Evolutionary conservation across 495 filamentous ascomycete genomes (phyloP), one percentile per base, ranked within the genome.

Genomic region (Xylaria curta): DNA sequence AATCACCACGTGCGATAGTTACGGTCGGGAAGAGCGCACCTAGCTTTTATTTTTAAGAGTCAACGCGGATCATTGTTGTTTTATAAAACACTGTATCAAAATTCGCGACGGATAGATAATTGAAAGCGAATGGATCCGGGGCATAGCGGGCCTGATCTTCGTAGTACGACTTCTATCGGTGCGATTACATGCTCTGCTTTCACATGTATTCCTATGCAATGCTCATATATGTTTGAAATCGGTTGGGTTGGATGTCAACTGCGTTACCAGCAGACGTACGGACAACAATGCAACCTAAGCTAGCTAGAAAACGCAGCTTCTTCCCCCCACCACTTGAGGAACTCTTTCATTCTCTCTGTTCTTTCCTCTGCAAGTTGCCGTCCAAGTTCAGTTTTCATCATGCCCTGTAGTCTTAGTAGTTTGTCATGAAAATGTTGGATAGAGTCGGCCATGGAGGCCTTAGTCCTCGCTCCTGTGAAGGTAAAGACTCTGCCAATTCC

Each of bases 381-480:
- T 31, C 94, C 94, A 0, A 89, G 87, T 21, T 80, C 81, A 7
- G 94, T 97, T 88, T 95, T 96, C 91, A 96, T 96, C 89, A 94
- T 90, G 24, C 81, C 85, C 79, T 91, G 89, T 42, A 97, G 73
- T 78, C 81, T 87, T 73, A 90, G 82, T 76, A 97, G 78, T 83
- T 97, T 97, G 65, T 96, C 94, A 42, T 86, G 88, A 75, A 97
- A 92, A 83, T 97, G 94, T 56, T 86, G 83, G 76, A 97, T 89
- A 2, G 89, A 84, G 44, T 86, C 88, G 0, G 82, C 78, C 89
- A 97, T 87, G 3, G 80, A 75, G 15, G 78, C 71, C n/a, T 49
- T 67, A n/a, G 77, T 78, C 81, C 87, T 89, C 9, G 89, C 91
- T 0, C 89, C 93, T 0, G 90, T 86, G 78, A 89, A 97, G 3